Evolutionary conservation across 768 basidiomycete species (phyloP).

Genomic region (Panus rudis): DNA sequence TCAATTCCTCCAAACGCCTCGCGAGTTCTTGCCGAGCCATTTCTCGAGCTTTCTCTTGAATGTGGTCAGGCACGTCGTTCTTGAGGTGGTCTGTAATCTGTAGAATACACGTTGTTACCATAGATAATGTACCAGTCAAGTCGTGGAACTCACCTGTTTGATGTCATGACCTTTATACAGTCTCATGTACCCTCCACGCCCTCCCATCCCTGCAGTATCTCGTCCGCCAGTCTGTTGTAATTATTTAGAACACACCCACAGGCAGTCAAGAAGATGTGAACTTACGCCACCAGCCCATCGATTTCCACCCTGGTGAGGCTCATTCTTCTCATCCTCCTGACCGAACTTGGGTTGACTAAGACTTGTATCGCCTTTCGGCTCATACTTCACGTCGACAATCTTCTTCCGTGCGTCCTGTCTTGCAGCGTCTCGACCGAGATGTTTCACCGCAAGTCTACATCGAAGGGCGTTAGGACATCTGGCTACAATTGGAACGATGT

Average conservation of each 20-base stretch:
- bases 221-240: slow-evolving; percentile 49
- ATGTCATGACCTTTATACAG: slow-evolving; percentile 57
- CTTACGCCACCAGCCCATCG: slow-evolving; percentile 60
- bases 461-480: not conserved
- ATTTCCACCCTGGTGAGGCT: slow-evolving; percentile 52
- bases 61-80: slow-evolving; percentile 50
- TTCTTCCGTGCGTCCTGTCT: slow-evolving; percentile 42
- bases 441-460: slow-evolving; percentile 41
- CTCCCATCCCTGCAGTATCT: slow-evolving; percentile 61
- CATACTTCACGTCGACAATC: slow-evolving; percentile 49
- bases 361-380: slow-evolving; percentile 41
- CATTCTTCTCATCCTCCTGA: slow-evolving; percentile 48
- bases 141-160: slow-evolving; percentile 37
- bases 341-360: slow-evolving; percentile 55
- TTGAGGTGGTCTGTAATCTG: slow-evolving; percentile 50
- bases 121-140: not conserved
- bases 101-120: not conserved
- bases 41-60: slow-evolving; percentile 56
- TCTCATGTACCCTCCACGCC: slow-evolving; percentile 62
- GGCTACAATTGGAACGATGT: not conserved
- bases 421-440: slow-evolving; percentile 52
- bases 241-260: not conserved
- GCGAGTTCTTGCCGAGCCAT: slow-evolving; percentile 62
- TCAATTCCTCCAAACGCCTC: slow-evolving; percentile 52
- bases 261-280: not conserved